Conservation (phyloP, 2,329 filamentous ascomycete species). For the Stagonosporopsis cucurbitacearum region DNA sequence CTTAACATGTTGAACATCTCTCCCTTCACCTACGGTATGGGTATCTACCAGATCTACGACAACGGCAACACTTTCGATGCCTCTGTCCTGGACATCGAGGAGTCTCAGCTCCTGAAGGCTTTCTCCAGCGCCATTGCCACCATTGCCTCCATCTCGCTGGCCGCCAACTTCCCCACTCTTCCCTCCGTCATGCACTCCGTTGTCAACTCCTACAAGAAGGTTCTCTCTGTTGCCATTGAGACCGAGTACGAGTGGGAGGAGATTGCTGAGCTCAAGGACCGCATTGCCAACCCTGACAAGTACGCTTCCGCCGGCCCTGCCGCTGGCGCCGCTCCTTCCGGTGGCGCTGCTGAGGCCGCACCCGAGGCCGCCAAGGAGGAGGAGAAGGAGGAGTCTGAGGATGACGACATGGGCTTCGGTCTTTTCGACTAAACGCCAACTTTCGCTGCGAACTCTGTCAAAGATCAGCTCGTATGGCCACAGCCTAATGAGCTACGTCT, state of each 20-base stretch:
- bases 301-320: conserved; percentile 85
- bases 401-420: conserved; percentile 62
- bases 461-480: conserved; percentile 28
- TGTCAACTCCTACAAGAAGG: conserved; percentile 98
- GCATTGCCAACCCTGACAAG: conserved; percentile 97
- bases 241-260: conserved; percentile 94
- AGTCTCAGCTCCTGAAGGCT: conserved; percentile 88
- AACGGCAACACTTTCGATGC: conserved; percentile 90
- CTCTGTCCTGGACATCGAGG: conserved; percentile 87
- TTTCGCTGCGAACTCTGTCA: conserved; percentile 28
- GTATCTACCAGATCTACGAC: conserved; percentile 95
- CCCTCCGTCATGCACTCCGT: conserved; percentile 96
- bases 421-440: conserved; percentile 58
- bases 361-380: conserved; percentile 54
- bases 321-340: conserved; percentile 58
- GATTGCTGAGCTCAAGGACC: conserved; percentile 98
- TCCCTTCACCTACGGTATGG: conserved; percentile 81
- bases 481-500: conserved; percentile 30
- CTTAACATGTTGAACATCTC: conserved; percentile 99
- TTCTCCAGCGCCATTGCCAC: conserved; percentile 83
- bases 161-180: conserved; percentile 91
- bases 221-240: conserved; percentile 84
- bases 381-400: conserved; percentile 65
- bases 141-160: conserved; percentile 90
- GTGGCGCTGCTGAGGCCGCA: conserved; percentile 25